A percentile compares a stretch with the other conserved stretches of the same genome.
These are phyloP conservation scores for Eruca vesicaria DNA, from an alignment of 441 rosid species.

Conservation along the genomic window DNA sequence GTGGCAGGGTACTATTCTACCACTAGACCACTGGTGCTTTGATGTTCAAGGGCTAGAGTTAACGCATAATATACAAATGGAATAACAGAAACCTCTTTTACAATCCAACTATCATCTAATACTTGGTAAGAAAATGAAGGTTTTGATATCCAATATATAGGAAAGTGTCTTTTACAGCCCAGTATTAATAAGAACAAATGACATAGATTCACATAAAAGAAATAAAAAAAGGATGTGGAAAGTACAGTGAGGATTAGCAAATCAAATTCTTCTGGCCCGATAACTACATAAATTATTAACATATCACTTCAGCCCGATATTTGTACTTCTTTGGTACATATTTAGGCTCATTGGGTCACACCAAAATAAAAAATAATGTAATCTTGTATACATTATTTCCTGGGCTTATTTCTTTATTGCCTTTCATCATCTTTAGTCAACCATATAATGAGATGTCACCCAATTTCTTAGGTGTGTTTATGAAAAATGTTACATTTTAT, in stretches of 20 bases:
- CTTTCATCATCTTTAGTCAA: background rate
- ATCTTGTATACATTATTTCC: background rate
- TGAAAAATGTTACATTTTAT: no score
- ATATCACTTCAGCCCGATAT: background rate
- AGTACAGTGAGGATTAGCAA: background rate
- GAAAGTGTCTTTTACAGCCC: background rate
- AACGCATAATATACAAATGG: no score
- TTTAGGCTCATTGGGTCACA: background rate
- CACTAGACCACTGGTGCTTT: slow-evolving; percentile 87
- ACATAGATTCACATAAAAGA: background rate
- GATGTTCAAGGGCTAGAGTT: background rate
- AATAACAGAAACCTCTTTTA: no score
- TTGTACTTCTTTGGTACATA: background rate
- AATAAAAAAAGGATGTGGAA: background rate
- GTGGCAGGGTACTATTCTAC: slow-evolving; percentile 99
- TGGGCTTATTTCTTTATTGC: background rate
- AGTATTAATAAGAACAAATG: background rate
- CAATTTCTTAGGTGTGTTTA: no score
- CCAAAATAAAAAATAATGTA: background rate
- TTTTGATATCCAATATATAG: background rate
- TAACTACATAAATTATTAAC: background rate
- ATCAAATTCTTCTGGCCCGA: background rate
- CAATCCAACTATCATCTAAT: no score
- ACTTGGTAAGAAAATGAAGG: background rate
- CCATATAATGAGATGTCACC: background rate